These are phyloP conservation scores for Drechslerella stenobrocha DNA, from an alignment of 2,329 filamentous ascomycete genomes.

Conservation along the genomic window DNA sequence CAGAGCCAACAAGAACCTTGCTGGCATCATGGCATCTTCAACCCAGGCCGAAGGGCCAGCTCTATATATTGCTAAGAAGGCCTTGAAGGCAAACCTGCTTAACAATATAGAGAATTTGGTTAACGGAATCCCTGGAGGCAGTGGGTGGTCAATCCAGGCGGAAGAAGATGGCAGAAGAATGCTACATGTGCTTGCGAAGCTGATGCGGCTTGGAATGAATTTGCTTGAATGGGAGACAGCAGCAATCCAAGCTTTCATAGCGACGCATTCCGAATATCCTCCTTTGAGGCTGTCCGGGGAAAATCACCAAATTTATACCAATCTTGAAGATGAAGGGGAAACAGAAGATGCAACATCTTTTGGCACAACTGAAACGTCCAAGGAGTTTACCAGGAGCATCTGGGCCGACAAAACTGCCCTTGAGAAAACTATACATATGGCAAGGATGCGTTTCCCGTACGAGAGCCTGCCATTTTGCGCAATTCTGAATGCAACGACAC, in stretches of 20 bases:
- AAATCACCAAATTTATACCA: slow-evolving; percentile 17
- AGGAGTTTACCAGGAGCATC: slow-evolving; percentile 59
- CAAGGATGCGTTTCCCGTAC: slow-evolving; percentile 78
- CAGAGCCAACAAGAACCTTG: slow-evolving; percentile 43
- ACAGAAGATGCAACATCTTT: not conserved
- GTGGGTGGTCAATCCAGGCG: slow-evolving; percentile 51
- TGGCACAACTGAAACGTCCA: slow-evolving; percentile 26
- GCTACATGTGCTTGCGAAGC: slow-evolving; percentile 54
- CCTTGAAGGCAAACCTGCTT: slow-evolving; percentile 48
- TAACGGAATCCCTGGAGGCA: slow-evolving; percentile 37
- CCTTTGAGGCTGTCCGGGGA: slow-evolving; percentile 48
- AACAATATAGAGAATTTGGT: slow-evolving; percentile 50
- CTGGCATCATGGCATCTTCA: slow-evolving; percentile 39
- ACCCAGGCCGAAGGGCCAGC: slow-evolving; percentile 49
- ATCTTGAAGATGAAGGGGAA: slow-evolving; percentile 9
- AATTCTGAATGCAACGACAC: slow-evolving; percentile 67
- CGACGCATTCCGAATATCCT: slow-evolving; percentile 48
- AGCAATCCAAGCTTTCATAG: slow-evolving; percentile 53
- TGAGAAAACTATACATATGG: slow-evolving; percentile 66
- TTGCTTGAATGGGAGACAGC: slow-evolving; percentile 55
- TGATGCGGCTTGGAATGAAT: slow-evolving; percentile 54
- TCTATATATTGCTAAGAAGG: slow-evolving; percentile 43
- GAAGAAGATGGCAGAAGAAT: slow-evolving; percentile 55
- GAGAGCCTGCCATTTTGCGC: slow-evolving; percentile 78
- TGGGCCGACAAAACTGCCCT: slow-evolving; percentile 62